phyloP scores from a whole-genome alignment of 768 basidiomycete genomes.

The Panus rudis region DNA sequence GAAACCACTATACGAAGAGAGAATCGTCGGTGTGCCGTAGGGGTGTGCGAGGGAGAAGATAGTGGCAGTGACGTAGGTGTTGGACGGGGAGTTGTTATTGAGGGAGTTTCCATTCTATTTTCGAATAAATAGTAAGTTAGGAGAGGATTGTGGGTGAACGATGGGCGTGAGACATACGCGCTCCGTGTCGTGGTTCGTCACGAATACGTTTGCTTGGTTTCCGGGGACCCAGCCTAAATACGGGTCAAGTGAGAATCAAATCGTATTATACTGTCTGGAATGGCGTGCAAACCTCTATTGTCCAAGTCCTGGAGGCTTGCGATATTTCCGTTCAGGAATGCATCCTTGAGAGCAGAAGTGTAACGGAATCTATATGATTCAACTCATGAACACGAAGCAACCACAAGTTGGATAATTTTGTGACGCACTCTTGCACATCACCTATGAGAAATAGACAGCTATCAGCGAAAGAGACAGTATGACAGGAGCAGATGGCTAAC shows the following conservation, averaged over 20 bases:
- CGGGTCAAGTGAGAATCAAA: neutral
- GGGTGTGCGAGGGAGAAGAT: slow-evolving; percentile 63
- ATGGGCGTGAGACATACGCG: slow-evolving; percentile 28
- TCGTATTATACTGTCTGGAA: neutral
- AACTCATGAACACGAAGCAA: neutral
- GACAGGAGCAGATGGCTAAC: slow-evolving; percentile 25
- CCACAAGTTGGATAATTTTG: neutral
- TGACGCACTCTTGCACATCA: slow-evolving; percentile 54
- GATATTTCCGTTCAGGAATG: slow-evolving; percentile 47
- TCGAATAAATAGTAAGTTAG: neutral
- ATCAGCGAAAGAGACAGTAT: neutral
- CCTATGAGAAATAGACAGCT: slow-evolving; percentile 22
- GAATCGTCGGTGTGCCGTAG: slow-evolving; percentile 58
- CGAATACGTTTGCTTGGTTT: slow-evolving; percentile 52
- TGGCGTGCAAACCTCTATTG: slow-evolving; percentile 31
- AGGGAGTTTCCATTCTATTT: slow-evolving; percentile 44
- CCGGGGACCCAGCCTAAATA: slow-evolving; percentile 51
- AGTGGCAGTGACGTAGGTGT: slow-evolving; percentile 52
- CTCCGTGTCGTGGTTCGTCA: slow-evolving; percentile 67
- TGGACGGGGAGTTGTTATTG: slow-evolving; percentile 54
- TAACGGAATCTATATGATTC: slow-evolving; percentile 43
- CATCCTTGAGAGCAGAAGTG: slow-evolving; percentile 41
- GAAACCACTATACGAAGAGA: slow-evolving; percentile 50
- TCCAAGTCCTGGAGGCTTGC: slow-evolving; percentile 46
- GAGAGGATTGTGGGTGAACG: neutral